Evolutionary conservation across 106 monocot species (phyloP).

Genomic region (Alisma plantagoaquatica): DNA sequence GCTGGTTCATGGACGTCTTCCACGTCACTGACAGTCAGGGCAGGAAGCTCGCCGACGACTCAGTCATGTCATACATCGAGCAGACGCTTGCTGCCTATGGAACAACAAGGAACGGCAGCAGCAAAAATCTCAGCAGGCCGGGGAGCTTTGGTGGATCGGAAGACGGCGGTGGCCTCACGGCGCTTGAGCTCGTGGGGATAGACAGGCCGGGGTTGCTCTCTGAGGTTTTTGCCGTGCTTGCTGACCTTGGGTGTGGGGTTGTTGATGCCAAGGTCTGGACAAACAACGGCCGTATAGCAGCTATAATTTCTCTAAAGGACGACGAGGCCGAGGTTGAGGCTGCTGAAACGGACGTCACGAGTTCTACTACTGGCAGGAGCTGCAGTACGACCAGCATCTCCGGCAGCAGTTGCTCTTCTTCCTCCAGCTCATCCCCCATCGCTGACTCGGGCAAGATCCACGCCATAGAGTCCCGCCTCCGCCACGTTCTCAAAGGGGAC

Average conservation of each 20-base stretch:
- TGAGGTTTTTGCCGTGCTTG: conserved; percentile 53
- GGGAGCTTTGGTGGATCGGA: background rate
- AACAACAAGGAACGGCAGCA: too few relatives aligned
- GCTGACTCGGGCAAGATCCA: conserved; percentile 20
- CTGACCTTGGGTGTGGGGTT: conserved; percentile 44
- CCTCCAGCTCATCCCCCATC: too few relatives aligned
- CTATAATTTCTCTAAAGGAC: conserved; percentile 33
- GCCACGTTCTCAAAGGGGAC: conserved; percentile 28
- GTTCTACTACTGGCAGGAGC: too few relatives aligned
- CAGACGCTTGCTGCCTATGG: conserved; percentile 12
- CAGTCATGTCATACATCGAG: conserved; percentile 37
- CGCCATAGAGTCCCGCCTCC: conserved; percentile 31
- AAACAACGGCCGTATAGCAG: conserved; percentile 43
- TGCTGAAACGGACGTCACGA: too few relatives aligned
- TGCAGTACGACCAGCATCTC: too few relatives aligned
- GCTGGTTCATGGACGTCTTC: too few relatives aligned
- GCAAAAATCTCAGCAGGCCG: too few relatives aligned
- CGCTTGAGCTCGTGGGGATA: conserved; percentile 46
- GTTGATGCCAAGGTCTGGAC: conserved; percentile 50
- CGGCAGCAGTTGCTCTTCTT: too few relatives aligned
- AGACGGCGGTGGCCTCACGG: conserved; percentile 20
- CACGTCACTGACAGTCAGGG: conserved; percentile 45
- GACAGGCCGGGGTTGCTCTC: conserved; percentile 60
- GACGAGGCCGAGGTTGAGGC: conserved; percentile 21
- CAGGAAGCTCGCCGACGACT: conserved; percentile 43